phyloP scores from a whole-genome alignment of 1,284 basidiomycete species.

The Pseudozyma sp. region DNA sequence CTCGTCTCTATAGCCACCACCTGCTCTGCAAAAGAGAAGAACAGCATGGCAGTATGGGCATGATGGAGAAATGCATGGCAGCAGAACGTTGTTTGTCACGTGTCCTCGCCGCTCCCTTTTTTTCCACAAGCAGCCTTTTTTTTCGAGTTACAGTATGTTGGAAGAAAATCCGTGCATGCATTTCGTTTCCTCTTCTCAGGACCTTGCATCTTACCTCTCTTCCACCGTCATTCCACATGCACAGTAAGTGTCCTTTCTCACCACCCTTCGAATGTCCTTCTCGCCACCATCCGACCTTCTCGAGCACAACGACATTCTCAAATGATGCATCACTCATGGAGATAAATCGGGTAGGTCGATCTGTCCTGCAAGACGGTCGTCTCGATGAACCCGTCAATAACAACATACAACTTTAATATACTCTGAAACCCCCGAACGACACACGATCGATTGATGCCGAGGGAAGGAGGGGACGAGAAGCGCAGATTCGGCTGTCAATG shows the following conservation, averaged over 20 bases:
- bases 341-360: constrained; percentile 33
- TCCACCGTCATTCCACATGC: constrained; percentile 17
- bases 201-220: constrained; percentile 6
- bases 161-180: not conserved
- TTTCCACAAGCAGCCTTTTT: constrained; percentile 1
- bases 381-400: constrained; percentile 35
- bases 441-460: not conserved
- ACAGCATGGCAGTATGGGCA: too few relatives aligned
- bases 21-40: not conserved
- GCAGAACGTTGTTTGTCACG: constrained; percentile 12
- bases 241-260: constrained; percentile 13
- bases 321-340: constrained; percentile 36
- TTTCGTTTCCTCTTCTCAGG: not conserved
- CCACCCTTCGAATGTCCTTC: not conserved
- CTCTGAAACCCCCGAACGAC: constrained; percentile 27
- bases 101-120: constrained; percentile 1
- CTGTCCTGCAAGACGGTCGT: constrained; percentile 44
- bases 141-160: not conserved
- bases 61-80: too few relatives aligned
- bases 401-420: constrained; percentile 58
- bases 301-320: not conserved
- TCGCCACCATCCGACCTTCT: not conserved
- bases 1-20: not conserved
- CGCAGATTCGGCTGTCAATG: too few relatives aligned
- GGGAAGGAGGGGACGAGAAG: not conserved